These are phyloP conservation scores for Centella asiatica DNA, from an alignment of 129 eudicot genomes.

Conservation along the genomic window DNA sequence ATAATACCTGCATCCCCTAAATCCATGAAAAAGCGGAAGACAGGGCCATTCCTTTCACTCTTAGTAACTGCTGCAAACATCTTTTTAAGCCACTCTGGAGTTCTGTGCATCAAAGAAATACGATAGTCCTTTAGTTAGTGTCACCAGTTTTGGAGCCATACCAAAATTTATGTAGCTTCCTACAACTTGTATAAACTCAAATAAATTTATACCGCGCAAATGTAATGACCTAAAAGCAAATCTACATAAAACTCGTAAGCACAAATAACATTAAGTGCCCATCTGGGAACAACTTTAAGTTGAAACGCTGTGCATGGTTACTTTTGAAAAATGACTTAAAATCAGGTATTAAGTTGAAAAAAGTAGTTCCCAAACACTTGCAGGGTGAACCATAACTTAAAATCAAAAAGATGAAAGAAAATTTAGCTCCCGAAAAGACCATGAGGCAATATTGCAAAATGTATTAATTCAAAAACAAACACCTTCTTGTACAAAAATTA, in stretches of 20 bases:
- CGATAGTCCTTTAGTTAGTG: background rate
- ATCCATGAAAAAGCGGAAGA: constrained; percentile 88
- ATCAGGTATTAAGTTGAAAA: too few species aligned
- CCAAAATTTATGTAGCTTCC: background rate
- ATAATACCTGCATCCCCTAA: constrained; percentile 81
- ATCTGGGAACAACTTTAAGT: too few species aligned
- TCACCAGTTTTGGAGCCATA: background rate
- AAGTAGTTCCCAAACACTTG: too few species aligned
- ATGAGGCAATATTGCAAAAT: too few species aligned
- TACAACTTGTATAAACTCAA: background rate
- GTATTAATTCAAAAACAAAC: background rate
- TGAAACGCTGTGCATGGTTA: too few species aligned
- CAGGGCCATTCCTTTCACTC: constrained; percentile 79
- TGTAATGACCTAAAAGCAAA: background rate
- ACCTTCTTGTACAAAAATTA: too few species aligned
- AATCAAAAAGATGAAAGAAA: too few species aligned
- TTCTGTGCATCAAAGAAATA: constrained; percentile 35
- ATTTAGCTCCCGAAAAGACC: too few species aligned
- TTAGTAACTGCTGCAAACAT: constrained; percentile 65
- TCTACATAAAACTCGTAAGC: background rate
- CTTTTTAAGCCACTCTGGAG: constrained; percentile 86
- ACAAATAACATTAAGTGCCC: background rate
- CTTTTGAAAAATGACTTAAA: too few species aligned
- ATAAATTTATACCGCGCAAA: background rate
- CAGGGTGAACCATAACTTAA: too few species aligned